A percentile compares a stretch with the other conserved stretches of the same genome.
These are phyloP conservation scores for Diplodia corticola DNA, from an alignment of 2,329 filamentous ascomycete species.

Conservation along the genomic window DNA sequence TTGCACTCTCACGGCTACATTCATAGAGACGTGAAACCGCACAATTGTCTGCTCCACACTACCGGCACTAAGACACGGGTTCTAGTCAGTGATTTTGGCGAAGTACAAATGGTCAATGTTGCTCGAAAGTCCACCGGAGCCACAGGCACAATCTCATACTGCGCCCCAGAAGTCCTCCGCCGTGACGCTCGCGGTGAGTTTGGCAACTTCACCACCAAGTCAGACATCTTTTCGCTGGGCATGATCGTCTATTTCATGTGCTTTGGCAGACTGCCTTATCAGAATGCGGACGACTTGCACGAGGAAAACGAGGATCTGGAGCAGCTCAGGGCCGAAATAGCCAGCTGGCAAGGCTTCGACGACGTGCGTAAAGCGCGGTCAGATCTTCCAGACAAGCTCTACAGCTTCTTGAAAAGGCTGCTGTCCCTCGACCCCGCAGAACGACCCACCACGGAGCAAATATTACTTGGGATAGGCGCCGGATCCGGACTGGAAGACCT, in stretches of 20 bases:
- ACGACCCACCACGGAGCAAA: constrained; percentile 82
- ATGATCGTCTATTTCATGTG: constrained; percentile 99
- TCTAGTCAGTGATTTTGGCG: constrained; percentile 95
- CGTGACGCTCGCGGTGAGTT: constrained; percentile 68
- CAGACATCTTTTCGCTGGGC: constrained; percentile 95
- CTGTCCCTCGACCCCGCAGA: constrained; percentile 74
- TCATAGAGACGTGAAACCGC: constrained; percentile 92
- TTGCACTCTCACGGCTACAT: constrained; percentile 91
- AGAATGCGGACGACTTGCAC: constrained; percentile 76
- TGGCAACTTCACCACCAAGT: constrained; percentile 95
- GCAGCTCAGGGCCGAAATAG: constrained; percentile 79
- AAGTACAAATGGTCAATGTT: constrained; percentile 83
- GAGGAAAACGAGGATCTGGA: constrained; percentile 94
- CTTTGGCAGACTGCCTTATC: constrained; percentile 85
- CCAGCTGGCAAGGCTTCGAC: constrained; percentile 82
- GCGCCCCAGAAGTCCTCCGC: constrained; percentile 87
- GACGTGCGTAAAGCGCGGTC: constrained; percentile 72
- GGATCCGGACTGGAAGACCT: constrained; percentile 55
- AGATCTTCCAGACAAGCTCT: constrained; percentile 83
- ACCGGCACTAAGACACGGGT: constrained; percentile 72
- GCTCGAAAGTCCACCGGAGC: constrained; percentile 86
- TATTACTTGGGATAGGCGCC: constrained; percentile 73
- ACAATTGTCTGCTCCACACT: constrained; percentile 86
- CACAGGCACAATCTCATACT: constrained; percentile 96
- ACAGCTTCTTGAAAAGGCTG: constrained; percentile 77